Conservation (phyloP, 805 yeast species). For the Ogataea saltuana region DNA sequence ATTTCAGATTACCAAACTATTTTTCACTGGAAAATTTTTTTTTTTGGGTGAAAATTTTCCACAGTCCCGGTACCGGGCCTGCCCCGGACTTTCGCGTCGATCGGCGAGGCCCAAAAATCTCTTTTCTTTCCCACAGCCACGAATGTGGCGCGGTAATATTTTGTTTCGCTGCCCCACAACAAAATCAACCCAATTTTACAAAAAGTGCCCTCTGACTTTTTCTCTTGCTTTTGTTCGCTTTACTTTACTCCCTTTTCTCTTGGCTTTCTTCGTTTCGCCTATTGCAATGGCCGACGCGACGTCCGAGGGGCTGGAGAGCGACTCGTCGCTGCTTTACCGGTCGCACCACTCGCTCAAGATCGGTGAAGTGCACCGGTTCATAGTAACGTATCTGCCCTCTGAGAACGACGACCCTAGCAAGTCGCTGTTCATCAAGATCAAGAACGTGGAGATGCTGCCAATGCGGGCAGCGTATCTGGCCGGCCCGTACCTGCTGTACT, state of each 20-base stretch:
- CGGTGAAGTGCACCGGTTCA: conserved; percentile 61
- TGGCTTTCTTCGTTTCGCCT: not conserved
- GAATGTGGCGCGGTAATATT: no score
- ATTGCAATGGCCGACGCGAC: not conserved
- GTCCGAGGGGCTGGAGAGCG: not conserved
- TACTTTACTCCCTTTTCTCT: not conserved
- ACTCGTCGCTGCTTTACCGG: conserved; percentile 24
- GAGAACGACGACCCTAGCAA: conserved; percentile 19
- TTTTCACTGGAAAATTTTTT: not conserved
- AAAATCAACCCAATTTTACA: no score
- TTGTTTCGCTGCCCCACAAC: no score
- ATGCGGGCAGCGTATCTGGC: conserved; percentile 81
- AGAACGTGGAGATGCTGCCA: conserved; percentile 70
- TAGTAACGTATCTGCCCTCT: conserved; percentile 49
- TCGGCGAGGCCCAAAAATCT: no score
- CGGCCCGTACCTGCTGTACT: conserved; percentile 87
- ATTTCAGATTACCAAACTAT: not conserved
- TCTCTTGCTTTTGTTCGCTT: not conserved
- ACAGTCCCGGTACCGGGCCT: conserved; percentile 9
- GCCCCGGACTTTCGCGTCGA: conserved; percentile 14
- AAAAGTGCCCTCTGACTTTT: no score
- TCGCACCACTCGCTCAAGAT: conserved; percentile 45
- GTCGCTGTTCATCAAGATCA: conserved; percentile 55
- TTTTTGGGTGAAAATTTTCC: not conserved
- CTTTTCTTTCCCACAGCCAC: no score